These are phyloP conservation scores for Boletales sp. DNA, from an alignment of 768 basidiomycete genomes.

Conservation along the genomic window DNA sequence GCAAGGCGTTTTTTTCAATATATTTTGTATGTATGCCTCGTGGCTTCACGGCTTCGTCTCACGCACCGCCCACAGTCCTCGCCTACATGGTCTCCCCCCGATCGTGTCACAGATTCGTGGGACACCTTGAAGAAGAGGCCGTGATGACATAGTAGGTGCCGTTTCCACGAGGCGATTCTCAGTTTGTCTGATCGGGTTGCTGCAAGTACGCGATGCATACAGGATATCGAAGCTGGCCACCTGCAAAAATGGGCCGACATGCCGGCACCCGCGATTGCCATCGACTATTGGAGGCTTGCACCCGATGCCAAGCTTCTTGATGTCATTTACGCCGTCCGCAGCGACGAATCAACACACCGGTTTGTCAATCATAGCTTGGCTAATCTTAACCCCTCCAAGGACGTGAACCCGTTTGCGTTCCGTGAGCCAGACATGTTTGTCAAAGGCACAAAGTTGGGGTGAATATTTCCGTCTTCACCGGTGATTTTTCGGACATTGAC, in stretches of 20 bases:
- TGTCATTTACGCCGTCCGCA: slow-evolving; percentile 87
- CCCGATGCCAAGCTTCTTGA: slow-evolving; percentile 78
- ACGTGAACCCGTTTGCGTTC: slow-evolving; percentile 88
- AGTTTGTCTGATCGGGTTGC: slow-evolving; percentile 11
- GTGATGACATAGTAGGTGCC: slow-evolving; percentile 79
- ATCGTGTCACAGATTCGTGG: slow-evolving; percentile 89
- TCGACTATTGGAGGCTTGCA: slow-evolving; percentile 89
- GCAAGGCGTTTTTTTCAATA: slow-evolving; percentile 88
- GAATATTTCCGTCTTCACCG: slow-evolving; percentile 27
- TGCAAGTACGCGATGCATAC: slow-evolving; percentile 71
- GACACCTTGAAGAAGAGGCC: slow-evolving; percentile 92
- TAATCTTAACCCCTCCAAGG: slow-evolving; percentile 69
- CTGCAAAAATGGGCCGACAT: slow-evolving; percentile 77
- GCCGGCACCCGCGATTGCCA: slow-evolving; percentile 84
- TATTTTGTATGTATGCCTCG: slow-evolving; percentile 62
- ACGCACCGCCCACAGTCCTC: slow-evolving; percentile 46
- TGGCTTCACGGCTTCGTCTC: slow-evolving; percentile 11
- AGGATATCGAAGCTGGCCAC: slow-evolving; percentile 76
- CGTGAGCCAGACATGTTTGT: slow-evolving; percentile 84
- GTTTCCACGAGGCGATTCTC: slow-evolving; percentile 16
- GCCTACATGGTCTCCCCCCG: slow-evolving; percentile 74
- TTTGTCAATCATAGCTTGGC: slow-evolving; percentile 97
- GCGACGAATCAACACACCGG: slow-evolving; percentile 89
- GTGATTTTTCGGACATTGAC: slow-evolving; percentile 16
- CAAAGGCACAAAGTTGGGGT: slow-evolving; percentile 77